These are phyloP conservation scores for Lodderomyces orthopsilosis DNA, from an alignment of 1,139 yeast species.

Conservation along the genomic window DNA sequence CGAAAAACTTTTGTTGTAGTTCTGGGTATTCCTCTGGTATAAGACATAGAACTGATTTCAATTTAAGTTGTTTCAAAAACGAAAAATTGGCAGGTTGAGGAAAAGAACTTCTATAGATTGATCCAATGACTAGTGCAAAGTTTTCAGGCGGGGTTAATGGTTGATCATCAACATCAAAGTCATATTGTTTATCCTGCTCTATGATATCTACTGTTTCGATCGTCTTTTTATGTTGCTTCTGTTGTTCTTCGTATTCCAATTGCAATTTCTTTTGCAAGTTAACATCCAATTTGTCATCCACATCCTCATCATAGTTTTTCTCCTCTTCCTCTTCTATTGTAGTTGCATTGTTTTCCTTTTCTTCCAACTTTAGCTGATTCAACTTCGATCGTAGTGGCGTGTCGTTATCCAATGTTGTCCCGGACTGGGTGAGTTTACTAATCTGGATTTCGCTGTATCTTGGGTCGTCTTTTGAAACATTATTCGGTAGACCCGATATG, in stretches of 20 bases:
- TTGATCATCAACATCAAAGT: slow-evolving; percentile 3
- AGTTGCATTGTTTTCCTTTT: slow-evolving; percentile 16
- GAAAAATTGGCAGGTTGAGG: slow-evolving; percentile 81
- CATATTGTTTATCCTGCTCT: neutral
- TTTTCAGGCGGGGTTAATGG: slow-evolving; percentile 79
- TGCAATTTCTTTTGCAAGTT: slow-evolving; percentile 23
- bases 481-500: slow-evolving; percentile 13
- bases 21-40: slow-evolving; percentile 91
- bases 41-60: slow-evolving; percentile 76
- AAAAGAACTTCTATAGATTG: slow-evolving; percentile 83
- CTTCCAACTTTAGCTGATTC: slow-evolving; percentile 26
- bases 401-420: slow-evolving; percentile 12
- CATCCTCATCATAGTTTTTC: slow-evolving; percentile 38
- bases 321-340: slow-evolving; percentile 23
- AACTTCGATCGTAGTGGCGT: slow-evolving; percentile 35
- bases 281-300: slow-evolving; percentile 41
- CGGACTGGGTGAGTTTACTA: neutral
- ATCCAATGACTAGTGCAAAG: slow-evolving; percentile 78
- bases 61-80: slow-evolving; percentile 57
- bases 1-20: slow-evolving; percentile 64
- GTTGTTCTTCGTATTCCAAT: slow-evolving; percentile 16
- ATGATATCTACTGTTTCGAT: neutral
- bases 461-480: neutral
- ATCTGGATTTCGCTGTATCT: neutral
- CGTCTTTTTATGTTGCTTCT: neutral